Base-by-base conservation (phyloP, 805 yeast genomes). In the Soucietia sequanensis region DNA sequence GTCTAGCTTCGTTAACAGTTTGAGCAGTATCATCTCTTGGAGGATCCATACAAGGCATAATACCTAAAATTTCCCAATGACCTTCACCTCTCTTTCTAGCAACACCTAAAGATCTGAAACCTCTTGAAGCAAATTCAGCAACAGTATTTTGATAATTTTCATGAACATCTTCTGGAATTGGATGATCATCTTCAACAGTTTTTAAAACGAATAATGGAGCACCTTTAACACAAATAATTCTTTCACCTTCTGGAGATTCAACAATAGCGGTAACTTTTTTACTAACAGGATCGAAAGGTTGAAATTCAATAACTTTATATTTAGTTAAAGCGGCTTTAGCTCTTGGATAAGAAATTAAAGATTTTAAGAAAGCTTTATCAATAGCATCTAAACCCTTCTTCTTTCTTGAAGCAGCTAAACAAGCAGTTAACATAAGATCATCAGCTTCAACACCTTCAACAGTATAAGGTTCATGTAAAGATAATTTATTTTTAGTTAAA, bases 1-100 rank as follows among this genome's bases (percentile, higher is more conserved):
- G 60, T 75, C 84, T 81, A 56, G 96, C 96, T 74, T 89, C 96
- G 68, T 75, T 68, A 64, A 89, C 93, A 64, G 96, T 89, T 61
- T 81, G 80, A 58, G 95, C 95, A 75, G 96, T 89, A 71, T 89
- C 96, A 73, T 89, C 95, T 81, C 96, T 85, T 73, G 96, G 96
- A 61, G 96, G 96, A 73, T 89, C 96, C 90, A 86, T 84, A 75
- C 95, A 88, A 70, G 96, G 96, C 96, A 89, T 88, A 68, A 89
- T 90, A 68, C 96, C 96, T 62, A 89, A 75, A 56, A 89, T 88
- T 75, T 89, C 96, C 96, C 96, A 89, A 81, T 86, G 95, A 58
- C 95, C 95, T 72, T 87, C 95, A 72, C 95, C 96, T 77, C 95
- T 82, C 87, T 87, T 87, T 80, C 96, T 86, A 50, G 96, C 96